Evolutionary conservation across 2,329 filamentous ascomycete species (phyloP).

Genomic region (Fusarium sp.): DNA sequence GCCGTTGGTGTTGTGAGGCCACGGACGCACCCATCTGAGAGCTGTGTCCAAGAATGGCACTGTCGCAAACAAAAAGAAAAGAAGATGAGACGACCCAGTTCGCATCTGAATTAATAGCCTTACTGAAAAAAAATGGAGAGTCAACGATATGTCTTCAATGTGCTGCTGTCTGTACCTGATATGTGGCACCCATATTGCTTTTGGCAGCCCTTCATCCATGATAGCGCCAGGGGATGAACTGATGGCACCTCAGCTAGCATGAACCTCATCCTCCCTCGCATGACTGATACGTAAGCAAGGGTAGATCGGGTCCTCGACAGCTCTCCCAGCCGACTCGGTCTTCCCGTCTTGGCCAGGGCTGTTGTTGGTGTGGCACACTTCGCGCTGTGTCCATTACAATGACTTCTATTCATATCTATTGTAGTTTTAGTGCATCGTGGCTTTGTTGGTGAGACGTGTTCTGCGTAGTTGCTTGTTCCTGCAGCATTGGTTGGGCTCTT

Average conservation of each 20-base stretch:
- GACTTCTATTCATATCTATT: not conserved
- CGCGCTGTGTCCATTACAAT: not conserved
- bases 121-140: not conserved
- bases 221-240: not conserved
- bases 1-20: too few relatives aligned
- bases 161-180: not conserved
- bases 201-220: not conserved
- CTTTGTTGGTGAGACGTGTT: not conserved
- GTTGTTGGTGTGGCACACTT: not conserved
- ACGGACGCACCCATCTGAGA: not conserved
- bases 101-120: not conserved
- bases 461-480: not conserved
- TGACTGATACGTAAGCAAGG: too few relatives aligned
- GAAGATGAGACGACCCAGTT: not conserved
- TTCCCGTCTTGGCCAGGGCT: not conserved
- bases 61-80: too few relatives aligned
- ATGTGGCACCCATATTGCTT: not conserved
- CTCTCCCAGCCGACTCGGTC: not conserved
- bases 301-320: not conserved
- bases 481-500: not conserved
- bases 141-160: not conserved
- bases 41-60: too few relatives aligned
- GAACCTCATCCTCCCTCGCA: not conserved
- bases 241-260: constrained; percentile 4
- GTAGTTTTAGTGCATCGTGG: not conserved